Percentiles rank a stretch among this genome's conserved stretches.
phyloP scores from a whole-genome alignment of 345 rosid genomes.

The Lumnitzera littorea region DNA sequence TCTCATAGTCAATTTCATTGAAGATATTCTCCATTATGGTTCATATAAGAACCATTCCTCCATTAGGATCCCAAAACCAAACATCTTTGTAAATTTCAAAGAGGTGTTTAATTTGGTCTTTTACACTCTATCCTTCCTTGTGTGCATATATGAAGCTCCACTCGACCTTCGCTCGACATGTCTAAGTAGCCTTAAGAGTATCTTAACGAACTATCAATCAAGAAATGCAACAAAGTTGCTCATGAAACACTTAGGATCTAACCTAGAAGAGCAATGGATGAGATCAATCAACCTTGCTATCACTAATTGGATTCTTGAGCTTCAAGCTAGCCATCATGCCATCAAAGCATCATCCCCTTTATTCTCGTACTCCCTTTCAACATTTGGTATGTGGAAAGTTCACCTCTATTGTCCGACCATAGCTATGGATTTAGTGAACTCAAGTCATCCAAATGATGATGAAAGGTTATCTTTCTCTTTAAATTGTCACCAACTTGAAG shows the following conservation, averaged over 20 bases:
- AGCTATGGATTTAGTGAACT: slow-evolving; percentile 60
- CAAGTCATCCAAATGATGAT: slow-evolving; percentile 36
- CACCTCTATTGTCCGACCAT: slow-evolving; percentile 76
- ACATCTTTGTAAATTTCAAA: slow-evolving; percentile 24
- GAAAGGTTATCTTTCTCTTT: slow-evolving; percentile 70
- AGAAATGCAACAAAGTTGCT: slow-evolving; percentile 55
- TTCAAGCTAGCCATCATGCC: slow-evolving; percentile 18
- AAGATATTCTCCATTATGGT: slow-evolving; percentile 52
- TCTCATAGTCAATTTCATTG: slow-evolving; percentile 46
- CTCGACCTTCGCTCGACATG: slow-evolving; percentile 46
- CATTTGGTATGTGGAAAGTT: slow-evolving; percentile 76
- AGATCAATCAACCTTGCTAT: slow-evolving; percentile 73
- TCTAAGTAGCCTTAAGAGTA: slow-evolving; percentile 44
- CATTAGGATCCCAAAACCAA: slow-evolving; percentile 35
- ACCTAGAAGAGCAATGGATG: slow-evolving; percentile 89
- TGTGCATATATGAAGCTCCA: slow-evolving; percentile 85
- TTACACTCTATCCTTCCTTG: slow-evolving; percentile 49
- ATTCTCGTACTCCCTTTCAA: slow-evolving; percentile 62
- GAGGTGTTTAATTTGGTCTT: slow-evolving; percentile 61
- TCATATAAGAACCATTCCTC: slow-evolving; percentile 23
- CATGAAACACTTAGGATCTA: slow-evolving; percentile 62
- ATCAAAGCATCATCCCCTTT: slow-evolving; percentile 61
- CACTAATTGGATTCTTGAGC: slow-evolving; percentile 71
- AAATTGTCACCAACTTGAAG: slow-evolving; percentile 80
- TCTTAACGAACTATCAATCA: slow-evolving; percentile 27